These are phyloP conservation scores for Coemansia sp. DNA, from an alignment of 192 early-diverging fungal species.

Conservation along the genomic window DNA sequence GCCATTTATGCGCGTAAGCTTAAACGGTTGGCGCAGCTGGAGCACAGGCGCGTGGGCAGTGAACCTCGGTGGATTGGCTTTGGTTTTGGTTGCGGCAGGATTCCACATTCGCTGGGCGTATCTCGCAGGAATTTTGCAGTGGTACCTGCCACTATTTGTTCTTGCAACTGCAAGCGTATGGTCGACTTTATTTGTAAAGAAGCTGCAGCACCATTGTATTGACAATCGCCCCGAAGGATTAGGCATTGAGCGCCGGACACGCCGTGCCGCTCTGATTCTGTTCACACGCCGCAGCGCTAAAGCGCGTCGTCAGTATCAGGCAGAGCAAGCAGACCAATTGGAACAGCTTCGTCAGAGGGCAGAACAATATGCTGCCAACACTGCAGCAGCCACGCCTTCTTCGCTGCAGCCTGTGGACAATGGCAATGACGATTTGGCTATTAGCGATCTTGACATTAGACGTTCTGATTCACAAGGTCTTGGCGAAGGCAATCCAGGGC, in stretches of 20 bases:
- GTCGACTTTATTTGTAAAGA: slow-evolving; percentile 17
- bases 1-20: slow-evolving; percentile 64
- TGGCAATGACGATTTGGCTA: neutral
- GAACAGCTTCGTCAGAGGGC: slow-evolving; percentile 13
- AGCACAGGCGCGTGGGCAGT: slow-evolving; percentile 63
- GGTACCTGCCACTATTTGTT: slow-evolving; percentile 49
- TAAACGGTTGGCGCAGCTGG: slow-evolving; percentile 64
- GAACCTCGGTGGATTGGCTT: slow-evolving; percentile 54
- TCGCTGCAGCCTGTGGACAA: neutral
- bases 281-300: slow-evolving; percentile 23
- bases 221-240: slow-evolving; percentile 37
- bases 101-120: slow-evolving; percentile 50
- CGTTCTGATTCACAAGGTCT: neutral
- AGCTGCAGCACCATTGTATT: slow-evolving; percentile 28
- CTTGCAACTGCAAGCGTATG: slow-evolving; percentile 37
- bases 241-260: slow-evolving; percentile 35
- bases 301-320: slow-evolving; percentile 11
- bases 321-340: slow-evolving; percentile 10
- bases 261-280: slow-evolving; percentile 23
- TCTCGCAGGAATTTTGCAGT: slow-evolving; percentile 32
- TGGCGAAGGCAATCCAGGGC: neutral
- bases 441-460: neutral
- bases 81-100: slow-evolving; percentile 62
- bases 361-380: slow-evolving; percentile 12
- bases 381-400: neutral